These are phyloP conservation scores for Nigrograna mackinnonii DNA, from an alignment of 2,329 filamentous ascomycete species.

Conservation along the genomic window DNA sequence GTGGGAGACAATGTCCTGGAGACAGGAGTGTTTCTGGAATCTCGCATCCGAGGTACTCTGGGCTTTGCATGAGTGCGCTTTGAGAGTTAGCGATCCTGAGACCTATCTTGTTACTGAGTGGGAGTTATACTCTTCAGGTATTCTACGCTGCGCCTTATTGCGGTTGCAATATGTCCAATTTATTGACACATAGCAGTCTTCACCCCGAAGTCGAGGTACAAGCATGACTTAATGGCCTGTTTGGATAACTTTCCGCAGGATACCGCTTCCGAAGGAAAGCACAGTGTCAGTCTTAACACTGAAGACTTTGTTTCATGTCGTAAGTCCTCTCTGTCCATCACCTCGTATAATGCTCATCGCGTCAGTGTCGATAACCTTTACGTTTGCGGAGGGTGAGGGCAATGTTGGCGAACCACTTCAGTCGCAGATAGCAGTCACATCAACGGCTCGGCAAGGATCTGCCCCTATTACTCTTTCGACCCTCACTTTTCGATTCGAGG, in stretches of 20 bases:
- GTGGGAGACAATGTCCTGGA: slow-evolving; percentile 63
- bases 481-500: slow-evolving; percentile 57
- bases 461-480: slow-evolving; percentile 52
- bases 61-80: slow-evolving; percentile 58
- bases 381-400: slow-evolving; percentile 58
- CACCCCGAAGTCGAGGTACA: slow-evolving; percentile 34
- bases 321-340: slow-evolving; percentile 29
- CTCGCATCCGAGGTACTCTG: slow-evolving; percentile 59
- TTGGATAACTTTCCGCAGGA: slow-evolving; percentile 42
- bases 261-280: slow-evolving; percentile 40
- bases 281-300: slow-evolving; percentile 50
- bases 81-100: slow-evolving; percentile 48
- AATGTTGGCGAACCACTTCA: slow-evolving; percentile 62
- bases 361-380: slow-evolving; percentile 53
- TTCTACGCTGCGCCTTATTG: slow-evolving; percentile 5
- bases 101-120: slow-evolving; percentile 58
- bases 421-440: slow-evolving; percentile 59
- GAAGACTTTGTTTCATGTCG: slow-evolving; percentile 53
- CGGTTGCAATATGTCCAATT: no score
- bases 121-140: slow-evolving; percentile 53
- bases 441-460: slow-evolving; percentile 50
- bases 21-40: slow-evolving; percentile 62
- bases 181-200: slow-evolving; percentile 31
- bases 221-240: slow-evolving; percentile 52
- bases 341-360: slow-evolving; percentile 16